phyloP scores from a whole-genome alignment of 116 monocot genomes.

The Zostera marina region DNA sequence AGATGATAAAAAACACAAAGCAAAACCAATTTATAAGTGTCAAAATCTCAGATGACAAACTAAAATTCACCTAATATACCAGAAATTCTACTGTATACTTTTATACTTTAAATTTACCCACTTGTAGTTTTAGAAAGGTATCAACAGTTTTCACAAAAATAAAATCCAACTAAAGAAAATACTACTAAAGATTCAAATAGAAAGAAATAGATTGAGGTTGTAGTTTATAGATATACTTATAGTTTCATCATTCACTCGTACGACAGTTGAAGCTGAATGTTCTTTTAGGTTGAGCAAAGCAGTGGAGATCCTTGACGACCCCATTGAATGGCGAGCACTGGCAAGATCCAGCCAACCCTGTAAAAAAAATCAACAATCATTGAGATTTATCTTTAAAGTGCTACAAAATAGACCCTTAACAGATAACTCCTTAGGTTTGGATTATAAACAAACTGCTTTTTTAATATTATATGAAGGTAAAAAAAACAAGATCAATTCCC shows the following conservation, averaged over 20 bases:
- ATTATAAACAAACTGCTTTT: too few relatives aligned
- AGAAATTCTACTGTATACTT: too few relatives aligned
- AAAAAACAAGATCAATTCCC: neutral
- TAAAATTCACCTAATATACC: too few relatives aligned
- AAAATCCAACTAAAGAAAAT: too few relatives aligned
- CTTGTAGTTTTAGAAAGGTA: too few relatives aligned
- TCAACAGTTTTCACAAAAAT: too few relatives aligned
- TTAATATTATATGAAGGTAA: too few relatives aligned
- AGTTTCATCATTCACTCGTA: slow-evolving; percentile 20
- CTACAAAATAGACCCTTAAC: neutral
- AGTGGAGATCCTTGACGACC: slow-evolving; percentile 51
- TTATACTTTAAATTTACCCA: too few relatives aligned
- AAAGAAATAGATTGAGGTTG: neutral
- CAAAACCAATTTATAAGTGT: too few relatives aligned
- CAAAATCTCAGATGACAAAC: too few relatives aligned
- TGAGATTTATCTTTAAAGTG: too few relatives aligned
- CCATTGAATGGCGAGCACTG: slow-evolving; percentile 86
- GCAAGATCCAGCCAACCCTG: slow-evolving; percentile 95
- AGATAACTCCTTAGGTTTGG: neutral
- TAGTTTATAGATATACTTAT: slow-evolving; percentile 2
- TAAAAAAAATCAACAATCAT: neutral
- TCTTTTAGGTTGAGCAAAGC: slow-evolving; percentile 48
- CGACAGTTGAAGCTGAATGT: slow-evolving; percentile 44
- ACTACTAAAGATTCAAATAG: neutral
- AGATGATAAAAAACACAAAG: neutral